These are phyloP conservation scores for Hippophae tibetana DNA, from an alignment of 306 rosid genomes.

Conservation along the genomic window DNA sequence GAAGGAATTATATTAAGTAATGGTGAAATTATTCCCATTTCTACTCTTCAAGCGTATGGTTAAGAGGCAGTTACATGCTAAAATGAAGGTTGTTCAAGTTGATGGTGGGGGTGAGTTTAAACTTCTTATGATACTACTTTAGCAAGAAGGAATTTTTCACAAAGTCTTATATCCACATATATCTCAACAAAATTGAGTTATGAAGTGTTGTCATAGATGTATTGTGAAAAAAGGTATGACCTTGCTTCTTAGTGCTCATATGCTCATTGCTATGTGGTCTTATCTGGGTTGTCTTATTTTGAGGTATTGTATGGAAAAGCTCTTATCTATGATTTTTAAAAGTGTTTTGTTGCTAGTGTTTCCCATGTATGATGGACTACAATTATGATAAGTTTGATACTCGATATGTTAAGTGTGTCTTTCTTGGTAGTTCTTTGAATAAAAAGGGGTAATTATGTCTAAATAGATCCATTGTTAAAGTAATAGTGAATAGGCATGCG, in stretches of 20 bases:
- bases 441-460: not conserved
- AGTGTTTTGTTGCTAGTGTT: not conserved
- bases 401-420: not conserved
- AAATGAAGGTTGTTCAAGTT: not conserved
- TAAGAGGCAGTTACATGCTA: not conserved
- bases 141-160: not conserved
- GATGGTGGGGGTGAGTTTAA: not conserved
- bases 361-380: not conserved
- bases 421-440: not conserved
- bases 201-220: not conserved
- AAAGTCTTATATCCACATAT: not conserved
- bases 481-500: not conserved
- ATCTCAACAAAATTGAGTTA: not conserved
- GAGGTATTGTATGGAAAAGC: not conserved
- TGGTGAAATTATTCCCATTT: too few species aligned
- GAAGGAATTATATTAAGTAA: too few species aligned
- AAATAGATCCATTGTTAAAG: accelerated
- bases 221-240: not conserved
- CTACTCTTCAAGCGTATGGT: not conserved
- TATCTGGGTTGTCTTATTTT: not conserved
- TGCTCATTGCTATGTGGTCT: not conserved
- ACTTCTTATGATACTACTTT: too few species aligned
- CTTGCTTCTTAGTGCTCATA: not conserved
- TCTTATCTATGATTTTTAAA: not conserved
- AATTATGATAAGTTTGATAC: not conserved